Evolutionary conservation across 768 basidiomycete genomes (phyloP).

Genomic region (Pisolithus tinctorius): DNA sequence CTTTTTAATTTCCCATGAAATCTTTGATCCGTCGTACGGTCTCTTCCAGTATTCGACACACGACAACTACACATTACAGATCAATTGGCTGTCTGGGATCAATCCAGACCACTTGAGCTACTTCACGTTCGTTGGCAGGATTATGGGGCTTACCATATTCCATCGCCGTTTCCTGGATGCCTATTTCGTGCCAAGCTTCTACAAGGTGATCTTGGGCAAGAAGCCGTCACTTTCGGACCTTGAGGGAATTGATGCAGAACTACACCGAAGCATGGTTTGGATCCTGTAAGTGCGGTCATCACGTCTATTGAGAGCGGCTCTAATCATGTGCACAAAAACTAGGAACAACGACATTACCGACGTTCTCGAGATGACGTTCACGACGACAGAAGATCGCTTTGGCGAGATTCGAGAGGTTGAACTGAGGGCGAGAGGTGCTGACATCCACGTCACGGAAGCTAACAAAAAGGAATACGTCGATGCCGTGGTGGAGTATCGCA

Average conservation of each 20-base stretch:
- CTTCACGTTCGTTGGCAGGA: constrained; percentile 76
- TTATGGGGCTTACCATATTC: constrained; percentile 69
- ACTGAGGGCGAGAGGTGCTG: constrained; percentile 55
- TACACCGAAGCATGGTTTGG: constrained; percentile 64
- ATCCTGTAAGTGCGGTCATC: constrained; percentile 54
- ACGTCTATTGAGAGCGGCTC: not conserved
- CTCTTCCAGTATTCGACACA: constrained; percentile 75
- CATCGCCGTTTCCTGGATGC: constrained; percentile 74
- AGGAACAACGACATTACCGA: constrained; percentile 76
- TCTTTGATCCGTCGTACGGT: constrained; percentile 80
- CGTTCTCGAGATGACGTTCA: constrained; percentile 68
- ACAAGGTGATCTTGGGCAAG: constrained; percentile 70
- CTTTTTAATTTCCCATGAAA: constrained; percentile 76
- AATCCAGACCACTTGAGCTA: constrained; percentile 75
- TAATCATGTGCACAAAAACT: constrained; percentile 2
- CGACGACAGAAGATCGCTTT: constrained; percentile 65
- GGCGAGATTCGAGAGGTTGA: constrained; percentile 66
- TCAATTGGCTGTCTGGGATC: constrained; percentile 69
- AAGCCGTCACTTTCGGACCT: constrained; percentile 55
- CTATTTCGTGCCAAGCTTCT: constrained; percentile 75
- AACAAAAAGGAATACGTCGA: constrained; percentile 80
- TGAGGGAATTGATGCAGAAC: constrained; percentile 61
- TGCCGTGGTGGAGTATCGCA: constrained; percentile 75
- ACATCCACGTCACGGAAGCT: constrained; percentile 58
- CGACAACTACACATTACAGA: constrained; percentile 77